Evolutionary conservation across 495 filamentous ascomycete species (phyloP).

Genomic region (Schizothecium vesticola): DNA sequence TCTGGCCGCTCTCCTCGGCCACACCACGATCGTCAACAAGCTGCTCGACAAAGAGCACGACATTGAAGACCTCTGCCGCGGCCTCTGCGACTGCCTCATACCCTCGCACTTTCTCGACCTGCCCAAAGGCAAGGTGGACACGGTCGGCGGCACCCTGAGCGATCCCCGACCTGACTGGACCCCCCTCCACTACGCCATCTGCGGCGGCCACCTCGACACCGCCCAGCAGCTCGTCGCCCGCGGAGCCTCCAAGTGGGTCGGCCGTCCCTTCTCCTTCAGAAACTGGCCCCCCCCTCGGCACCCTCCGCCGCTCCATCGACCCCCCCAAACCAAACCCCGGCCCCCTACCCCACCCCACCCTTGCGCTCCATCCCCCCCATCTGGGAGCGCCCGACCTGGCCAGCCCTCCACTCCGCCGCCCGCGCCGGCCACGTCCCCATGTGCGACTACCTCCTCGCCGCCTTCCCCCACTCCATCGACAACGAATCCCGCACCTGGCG

Average conservation of each 20-base stretch:
- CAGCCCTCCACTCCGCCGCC: neutral
- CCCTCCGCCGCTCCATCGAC: neutral
- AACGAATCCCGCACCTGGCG: neutral
- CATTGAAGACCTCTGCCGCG: neutral
- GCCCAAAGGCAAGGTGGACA: neutral
- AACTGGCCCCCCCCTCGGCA: neutral
- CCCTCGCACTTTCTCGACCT: neutral
- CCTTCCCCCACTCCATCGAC: neutral
- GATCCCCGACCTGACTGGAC: neutral
- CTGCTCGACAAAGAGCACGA: neutral
- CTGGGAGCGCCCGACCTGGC: neutral
- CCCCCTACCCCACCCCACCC: neutral
- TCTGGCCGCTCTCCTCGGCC: neutral
- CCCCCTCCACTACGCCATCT: neutral
- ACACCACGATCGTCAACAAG: neutral
- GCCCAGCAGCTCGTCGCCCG: neutral
- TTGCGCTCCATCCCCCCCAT: neutral
- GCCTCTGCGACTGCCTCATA: neutral
- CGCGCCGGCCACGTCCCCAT: neutral
- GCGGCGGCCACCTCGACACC: neutral
- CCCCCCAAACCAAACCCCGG: neutral
- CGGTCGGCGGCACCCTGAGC: neutral
- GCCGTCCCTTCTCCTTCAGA: neutral
- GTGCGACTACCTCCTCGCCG: neutral
- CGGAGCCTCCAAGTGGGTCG: neutral